Evolutionary conservation across 78 protist species (phyloP).

Genomic region (Polysphondylium violaceum): DNA sequence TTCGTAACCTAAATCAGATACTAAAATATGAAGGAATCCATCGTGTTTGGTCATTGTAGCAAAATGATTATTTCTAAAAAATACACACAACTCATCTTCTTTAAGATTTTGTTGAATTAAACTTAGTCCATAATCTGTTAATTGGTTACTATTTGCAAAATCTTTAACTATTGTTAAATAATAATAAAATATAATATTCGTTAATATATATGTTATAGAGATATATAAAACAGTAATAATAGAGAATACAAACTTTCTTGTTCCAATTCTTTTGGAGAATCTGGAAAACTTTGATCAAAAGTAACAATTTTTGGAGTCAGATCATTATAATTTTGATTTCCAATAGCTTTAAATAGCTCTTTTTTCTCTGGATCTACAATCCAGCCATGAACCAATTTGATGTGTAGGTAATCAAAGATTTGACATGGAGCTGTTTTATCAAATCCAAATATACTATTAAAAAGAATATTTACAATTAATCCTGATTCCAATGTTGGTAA

Average conservation of each 20-base stretch:
- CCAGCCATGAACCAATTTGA: conserved; percentile 77
- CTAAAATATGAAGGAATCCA: conserved; percentile 71
- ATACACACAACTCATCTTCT: conserved; percentile 79
- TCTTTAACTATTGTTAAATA: conserved; percentile 27
- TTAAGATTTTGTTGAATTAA: conserved; percentile 41
- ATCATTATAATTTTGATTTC: conserved; percentile 34
- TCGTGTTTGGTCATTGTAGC: conserved; percentile 81
- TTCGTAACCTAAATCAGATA: conserved; percentile 67
- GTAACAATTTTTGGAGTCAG: conserved; percentile 38
- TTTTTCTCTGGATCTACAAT: conserved; percentile 30
- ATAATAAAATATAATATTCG: not conserved
- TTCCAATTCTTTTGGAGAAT: not conserved
- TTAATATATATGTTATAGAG: not conserved
- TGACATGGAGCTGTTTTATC: conserved; percentile 70
- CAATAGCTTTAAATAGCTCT: conserved; percentile 8
- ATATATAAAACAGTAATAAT: not conserved
- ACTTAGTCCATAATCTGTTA: conserved; percentile 36
- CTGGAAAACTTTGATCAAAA: conserved; percentile 52
- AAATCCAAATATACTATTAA: conserved; percentile 48
- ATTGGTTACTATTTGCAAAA: conserved; percentile 38
- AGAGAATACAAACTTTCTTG: conserved; percentile 20
- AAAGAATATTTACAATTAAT: conserved; percentile 69
- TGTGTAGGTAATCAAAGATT: conserved; percentile 51
- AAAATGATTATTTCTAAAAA: conserved; percentile 87
- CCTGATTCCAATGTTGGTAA: conserved; percentile 67